These are phyloP conservation scores for Trametes coccinea DNA, from an alignment of 768 basidiomycete species.

Conservation along the genomic window DNA sequence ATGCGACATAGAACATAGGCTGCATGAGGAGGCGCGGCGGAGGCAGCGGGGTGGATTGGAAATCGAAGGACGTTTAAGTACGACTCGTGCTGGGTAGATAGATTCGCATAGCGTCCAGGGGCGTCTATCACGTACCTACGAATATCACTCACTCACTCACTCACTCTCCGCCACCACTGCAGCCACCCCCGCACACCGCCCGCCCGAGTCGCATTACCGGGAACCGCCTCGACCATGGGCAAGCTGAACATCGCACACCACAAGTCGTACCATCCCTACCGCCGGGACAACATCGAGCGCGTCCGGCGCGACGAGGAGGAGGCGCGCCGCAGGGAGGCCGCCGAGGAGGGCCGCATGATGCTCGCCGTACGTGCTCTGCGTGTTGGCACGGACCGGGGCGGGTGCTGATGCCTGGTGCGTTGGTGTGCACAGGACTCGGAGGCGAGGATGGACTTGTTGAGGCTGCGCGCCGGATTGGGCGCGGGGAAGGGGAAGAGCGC, in stretches of 20 bases:
- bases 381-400: neutral
- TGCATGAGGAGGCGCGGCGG: too few species aligned
- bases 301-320: constrained; percentile 83
- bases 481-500: constrained; percentile 15
- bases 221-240: constrained; percentile 52
- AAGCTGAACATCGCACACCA: constrained; percentile 89
- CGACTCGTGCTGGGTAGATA: too few species aligned
- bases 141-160: too few species aligned
- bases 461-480: constrained; percentile 56
- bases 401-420: neutral
- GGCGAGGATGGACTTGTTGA: constrained; percentile 65
- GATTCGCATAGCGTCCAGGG: too few species aligned
- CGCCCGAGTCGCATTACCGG: too few species aligned
- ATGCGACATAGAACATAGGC: too few species aligned
- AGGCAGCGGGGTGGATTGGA: too few species aligned
- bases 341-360: constrained; percentile 70
- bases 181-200: too few species aligned
- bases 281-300: constrained; percentile 80
- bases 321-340: constrained; percentile 62
- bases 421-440: constrained; percentile 64
- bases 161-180: too few species aligned
- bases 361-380: constrained; percentile 54
- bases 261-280: constrained; percentile 88
- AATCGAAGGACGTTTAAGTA: too few species aligned
- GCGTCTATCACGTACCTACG: too few species aligned